Evolutionary conservation across 345 rosid species (phyloP), one percentile per base, ranked within the genome.

Genomic region (Kernera saxatilis): DNA sequence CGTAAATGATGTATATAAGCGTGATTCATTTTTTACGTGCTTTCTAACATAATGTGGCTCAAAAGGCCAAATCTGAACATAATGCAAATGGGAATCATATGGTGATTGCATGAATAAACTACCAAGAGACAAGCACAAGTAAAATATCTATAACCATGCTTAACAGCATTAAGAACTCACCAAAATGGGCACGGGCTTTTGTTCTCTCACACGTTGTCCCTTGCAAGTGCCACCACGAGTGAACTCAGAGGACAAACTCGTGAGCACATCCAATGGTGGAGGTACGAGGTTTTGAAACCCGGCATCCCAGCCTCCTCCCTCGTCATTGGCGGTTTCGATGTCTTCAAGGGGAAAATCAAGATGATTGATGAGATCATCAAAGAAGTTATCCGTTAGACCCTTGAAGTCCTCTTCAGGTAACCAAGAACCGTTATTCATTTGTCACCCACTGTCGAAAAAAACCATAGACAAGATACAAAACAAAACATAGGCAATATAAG

Each of bases 251-350:
- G 87, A 45, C 22, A 84, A 77, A 56, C 77, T 77, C 0, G 83
- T 71, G 67, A 88, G 71, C n/a, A 84, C 74, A 78, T 71, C 78
- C 13, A 85, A 64, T 14, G 96, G 82, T 4, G 97, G 92, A 23
- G 92, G 88, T 49, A 84, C 86, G n/a, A 93, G 81, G 70, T 71
- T 64, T 62, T 83, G 80, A 73, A 93, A 91, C 23, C 77, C 73
- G 22, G 84, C 75, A 67, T 74, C 83, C 98, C 92, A 88, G 70
- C 87, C 92, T 51, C 87, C 92, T 51, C 79, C 87, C 2, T 59
- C 78, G 2, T 35, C 83, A 63, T 77, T 59, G 15, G 68, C 62
- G 2, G 71, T 69, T 39, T 83, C 96, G 11, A 82, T 76, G 61
- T 85, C 92, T 77, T 91, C 96, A 55, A 79, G 40, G 1, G 97